Percentiles rank a stretch among this genome's conserved stretches.
These are phyloP conservation scores for Olyra latifolia DNA, from an alignment of 176 grass and related monocot genomes.

Conservation along the genomic window DNA sequence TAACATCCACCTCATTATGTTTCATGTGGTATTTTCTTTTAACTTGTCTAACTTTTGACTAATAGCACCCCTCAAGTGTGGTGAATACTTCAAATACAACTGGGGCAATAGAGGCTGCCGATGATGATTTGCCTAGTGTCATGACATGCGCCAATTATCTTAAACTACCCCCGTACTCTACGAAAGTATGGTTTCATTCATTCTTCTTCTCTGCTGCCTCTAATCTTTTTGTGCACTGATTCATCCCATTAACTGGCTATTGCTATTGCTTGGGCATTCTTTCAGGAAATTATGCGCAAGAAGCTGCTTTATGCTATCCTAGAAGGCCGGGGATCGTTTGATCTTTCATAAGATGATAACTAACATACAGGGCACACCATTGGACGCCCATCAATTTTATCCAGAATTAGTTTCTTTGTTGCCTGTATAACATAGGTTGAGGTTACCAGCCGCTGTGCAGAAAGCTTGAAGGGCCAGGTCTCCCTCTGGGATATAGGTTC, in stretches of 20 bases:
- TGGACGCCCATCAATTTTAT: constrained; percentile 37
- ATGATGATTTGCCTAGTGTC: constrained; percentile 91
- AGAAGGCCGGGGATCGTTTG: constrained; percentile 93
- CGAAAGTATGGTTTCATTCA: constrained; percentile 44
- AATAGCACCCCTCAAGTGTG: constrained; percentile 65
- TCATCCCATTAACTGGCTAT: neutral
- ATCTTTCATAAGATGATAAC: constrained; percentile 70
- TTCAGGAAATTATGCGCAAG: constrained; percentile 83
- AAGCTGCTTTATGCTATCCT: constrained; percentile 85
- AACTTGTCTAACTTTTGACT: constrained; percentile 24
- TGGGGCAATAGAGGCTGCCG: constrained; percentile 55
- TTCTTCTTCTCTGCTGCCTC: neutral
- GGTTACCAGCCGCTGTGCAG: neutral
- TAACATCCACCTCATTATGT: neutral
- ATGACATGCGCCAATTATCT: constrained; percentile 98
- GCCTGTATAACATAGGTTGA: constrained; percentile 42
- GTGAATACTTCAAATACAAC: constrained; percentile 51
- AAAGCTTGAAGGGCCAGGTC: constrained; percentile 14
- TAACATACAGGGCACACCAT: constrained; percentile 46
- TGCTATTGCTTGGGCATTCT: neutral
- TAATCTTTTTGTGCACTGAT: neutral
- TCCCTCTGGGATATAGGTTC: neutral
- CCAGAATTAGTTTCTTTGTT: constrained; percentile 32
- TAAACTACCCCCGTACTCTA: constrained; percentile 85
- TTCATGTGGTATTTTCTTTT: neutral